These are phyloP conservation scores for Cystobasidiaceae sp. DNA, from an alignment of 1,284 basidiomycete genomes.

Conservation along the genomic window DNA sequence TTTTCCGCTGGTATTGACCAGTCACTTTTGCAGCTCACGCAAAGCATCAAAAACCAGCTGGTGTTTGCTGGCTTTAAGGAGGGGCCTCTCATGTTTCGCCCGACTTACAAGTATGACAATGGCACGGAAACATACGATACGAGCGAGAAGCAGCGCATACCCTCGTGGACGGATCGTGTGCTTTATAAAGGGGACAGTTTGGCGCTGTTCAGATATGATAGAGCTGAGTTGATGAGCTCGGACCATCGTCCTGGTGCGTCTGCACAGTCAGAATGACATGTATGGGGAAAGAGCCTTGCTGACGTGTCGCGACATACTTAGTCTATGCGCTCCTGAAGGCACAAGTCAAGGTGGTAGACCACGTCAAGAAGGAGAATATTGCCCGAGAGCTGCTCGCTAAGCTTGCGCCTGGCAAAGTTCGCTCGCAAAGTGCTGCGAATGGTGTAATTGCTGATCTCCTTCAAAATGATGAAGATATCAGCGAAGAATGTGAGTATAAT, in stretches of 20 bases:
- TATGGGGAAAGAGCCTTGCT: not conserved
- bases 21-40: slow-evolving; percentile 54
- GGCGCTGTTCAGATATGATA: slow-evolving; percentile 47
- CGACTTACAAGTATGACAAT: slow-evolving; percentile 58
- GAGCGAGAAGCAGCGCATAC: slow-evolving; percentile 91
- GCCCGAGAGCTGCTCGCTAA: not conserved
- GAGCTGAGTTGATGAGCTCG: slow-evolving; percentile 77
- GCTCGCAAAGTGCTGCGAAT: not conserved
- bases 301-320: not conserved
- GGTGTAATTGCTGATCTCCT: slow-evolving; percentile 1
- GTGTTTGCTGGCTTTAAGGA: slow-evolving; percentile 84
- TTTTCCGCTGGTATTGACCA: too few relatives aligned
- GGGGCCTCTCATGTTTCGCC: slow-evolving; percentile 77
- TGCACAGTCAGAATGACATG: too few relatives aligned
- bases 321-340: slow-evolving; percentile 32
- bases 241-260: slow-evolving; percentile 82
- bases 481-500: not conserved
- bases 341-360: slow-evolving; percentile 15
- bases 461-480: not conserved
- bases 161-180: slow-evolving; percentile 95
- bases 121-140: slow-evolving; percentile 80
- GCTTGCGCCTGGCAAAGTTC: slow-evolving; percentile 7
- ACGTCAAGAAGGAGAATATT: slow-evolving; percentile 5
- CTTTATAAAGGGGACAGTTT: slow-evolving; percentile 65
- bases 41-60: slow-evolving; percentile 61